These are phyloP conservation scores for Cercospora janseana DNA, from an alignment of 2,329 filamentous ascomycete species.

Conservation along the genomic window DNA sequence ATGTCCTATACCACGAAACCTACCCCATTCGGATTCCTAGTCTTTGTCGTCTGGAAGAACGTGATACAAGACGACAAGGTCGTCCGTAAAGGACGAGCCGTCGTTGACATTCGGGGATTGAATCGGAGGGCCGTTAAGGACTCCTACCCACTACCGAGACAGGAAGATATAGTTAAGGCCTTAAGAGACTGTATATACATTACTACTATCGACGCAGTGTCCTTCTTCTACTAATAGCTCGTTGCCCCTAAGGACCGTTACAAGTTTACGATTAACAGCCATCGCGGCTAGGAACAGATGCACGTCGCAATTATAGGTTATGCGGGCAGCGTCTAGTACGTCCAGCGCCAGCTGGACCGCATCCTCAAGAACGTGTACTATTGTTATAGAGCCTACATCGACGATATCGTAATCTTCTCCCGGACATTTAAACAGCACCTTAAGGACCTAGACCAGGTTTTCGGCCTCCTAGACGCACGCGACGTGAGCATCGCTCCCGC, in stretches of 20 bases:
- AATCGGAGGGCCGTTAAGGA: background rate
- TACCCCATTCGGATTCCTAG: too few relatives aligned
- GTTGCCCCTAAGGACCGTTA: background rate
- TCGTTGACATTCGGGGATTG: background rate
- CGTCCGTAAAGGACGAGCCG: background rate
- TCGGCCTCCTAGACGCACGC: background rate
- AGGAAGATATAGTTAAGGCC: background rate
- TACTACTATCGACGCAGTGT: background rate
- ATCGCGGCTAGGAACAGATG: background rate
- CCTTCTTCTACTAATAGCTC: background rate
- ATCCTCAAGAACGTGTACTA: too few relatives aligned
- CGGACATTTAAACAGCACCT: too few relatives aligned
- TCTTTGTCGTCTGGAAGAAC: too few relatives aligned
- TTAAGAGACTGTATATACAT: background rate
- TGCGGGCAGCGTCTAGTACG: background rate
- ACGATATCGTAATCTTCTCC: too few relatives aligned
- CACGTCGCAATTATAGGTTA: background rate
- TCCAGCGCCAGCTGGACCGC: too few relatives aligned
- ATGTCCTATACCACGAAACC: too few relatives aligned
- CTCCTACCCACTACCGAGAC: background rate
- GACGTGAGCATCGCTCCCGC: background rate
- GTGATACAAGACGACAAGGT: too few relatives aligned
- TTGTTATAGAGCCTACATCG: too few relatives aligned
- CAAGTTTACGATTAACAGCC: background rate
- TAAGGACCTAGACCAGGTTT: too few relatives aligned